A percentile compares a stretch with the other conserved stretches of the same genome.
phyloP scores from a whole-genome alignment of 345 rosid species.

The Linum usitatissimum region DNA sequence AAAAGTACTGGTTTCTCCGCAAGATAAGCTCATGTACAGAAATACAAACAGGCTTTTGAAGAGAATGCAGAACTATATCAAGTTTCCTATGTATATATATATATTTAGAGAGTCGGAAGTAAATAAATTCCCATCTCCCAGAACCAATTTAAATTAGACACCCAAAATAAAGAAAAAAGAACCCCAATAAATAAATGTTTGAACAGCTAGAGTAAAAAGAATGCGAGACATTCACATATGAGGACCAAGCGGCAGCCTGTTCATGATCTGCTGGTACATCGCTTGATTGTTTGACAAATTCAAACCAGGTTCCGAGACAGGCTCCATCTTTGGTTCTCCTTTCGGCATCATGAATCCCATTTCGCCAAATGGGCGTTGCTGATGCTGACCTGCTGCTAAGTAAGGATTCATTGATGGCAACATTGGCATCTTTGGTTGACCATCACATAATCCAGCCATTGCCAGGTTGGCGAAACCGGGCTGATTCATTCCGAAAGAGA shows the following conservation, averaged over 20 bases:
- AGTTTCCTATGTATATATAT: constrained; percentile 18
- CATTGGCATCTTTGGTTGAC: constrained; percentile 48
- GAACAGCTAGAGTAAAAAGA: neutral
- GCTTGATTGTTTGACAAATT: constrained; percentile 45
- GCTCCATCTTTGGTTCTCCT: constrained; percentile 73
- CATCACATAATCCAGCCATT: constrained; percentile 57
- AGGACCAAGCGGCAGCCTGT: constrained; percentile 71
- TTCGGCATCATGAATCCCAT: constrained; percentile 63
- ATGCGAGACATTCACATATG: constrained; percentile 33
- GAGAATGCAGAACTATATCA: neutral
- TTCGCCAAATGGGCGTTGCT: constrained; percentile 36
- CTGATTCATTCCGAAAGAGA: constrained; percentile 59
- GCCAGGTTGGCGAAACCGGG: constrained; percentile 48
- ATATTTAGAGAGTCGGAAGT: constrained; percentile 9
- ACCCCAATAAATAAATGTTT: constrained; percentile 1
- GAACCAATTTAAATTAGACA: constrained; percentile 2
- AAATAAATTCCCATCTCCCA: constrained; percentile 19
- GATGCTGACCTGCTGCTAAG: constrained; percentile 21
- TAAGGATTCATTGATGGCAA: constrained; percentile 33
- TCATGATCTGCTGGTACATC: constrained; percentile 69
- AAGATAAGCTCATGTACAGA: neutral
- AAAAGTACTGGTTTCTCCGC: neutral
- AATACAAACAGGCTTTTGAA: neutral
- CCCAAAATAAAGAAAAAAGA: neutral
- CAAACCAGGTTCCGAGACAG: constrained; percentile 45